phyloP scores from a whole-genome alignment of 176 grass and related monocot genomes.

The Musa troglodytarum region DNA sequence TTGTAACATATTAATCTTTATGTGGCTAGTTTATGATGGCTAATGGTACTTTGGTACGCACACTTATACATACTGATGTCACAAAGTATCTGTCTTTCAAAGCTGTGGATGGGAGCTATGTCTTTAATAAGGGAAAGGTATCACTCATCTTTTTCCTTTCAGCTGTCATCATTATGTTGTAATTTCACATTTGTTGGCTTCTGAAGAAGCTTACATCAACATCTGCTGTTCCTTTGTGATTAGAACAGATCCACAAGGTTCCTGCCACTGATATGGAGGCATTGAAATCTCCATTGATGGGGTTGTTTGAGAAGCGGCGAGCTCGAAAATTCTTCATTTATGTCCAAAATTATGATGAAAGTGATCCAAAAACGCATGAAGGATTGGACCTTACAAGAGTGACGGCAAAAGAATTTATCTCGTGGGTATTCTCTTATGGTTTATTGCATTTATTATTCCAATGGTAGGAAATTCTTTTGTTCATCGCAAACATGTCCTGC shows the following conservation, averaged over 20 bases:
- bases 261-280: slow-evolving; percentile 78
- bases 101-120: slow-evolving; percentile 67
- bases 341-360: slow-evolving; percentile 73
- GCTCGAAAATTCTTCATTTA: slow-evolving; percentile 75
- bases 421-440: slow-evolving; percentile 30
- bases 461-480: neutral
- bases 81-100: slow-evolving; percentile 81
- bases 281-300: slow-evolving; percentile 74
- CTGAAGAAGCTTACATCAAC: neutral
- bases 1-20: slow-evolving; percentile 6
- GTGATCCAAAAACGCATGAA: slow-evolving; percentile 66
- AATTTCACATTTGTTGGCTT: neutral
- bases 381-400: slow-evolving; percentile 71
- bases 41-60: slow-evolving; percentile 58
- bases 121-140: slow-evolving; percentile 84
- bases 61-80: slow-evolving; percentile 71
- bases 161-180: neutral
- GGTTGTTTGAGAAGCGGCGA: slow-evolving; percentile 77
- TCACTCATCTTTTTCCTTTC: neutral
- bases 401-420: slow-evolving; percentile 63
- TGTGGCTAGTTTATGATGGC: slow-evolving; percentile 80
- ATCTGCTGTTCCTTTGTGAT: slow-evolving; percentile 2
- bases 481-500: neutral
- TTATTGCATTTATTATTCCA: neutral
- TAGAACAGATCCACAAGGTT: slow-evolving; percentile 65